phyloP scores from a whole-genome alignment of 2,329 filamentous ascomycete genomes.

The Zymoseptoria ardabiliae region DNA sequence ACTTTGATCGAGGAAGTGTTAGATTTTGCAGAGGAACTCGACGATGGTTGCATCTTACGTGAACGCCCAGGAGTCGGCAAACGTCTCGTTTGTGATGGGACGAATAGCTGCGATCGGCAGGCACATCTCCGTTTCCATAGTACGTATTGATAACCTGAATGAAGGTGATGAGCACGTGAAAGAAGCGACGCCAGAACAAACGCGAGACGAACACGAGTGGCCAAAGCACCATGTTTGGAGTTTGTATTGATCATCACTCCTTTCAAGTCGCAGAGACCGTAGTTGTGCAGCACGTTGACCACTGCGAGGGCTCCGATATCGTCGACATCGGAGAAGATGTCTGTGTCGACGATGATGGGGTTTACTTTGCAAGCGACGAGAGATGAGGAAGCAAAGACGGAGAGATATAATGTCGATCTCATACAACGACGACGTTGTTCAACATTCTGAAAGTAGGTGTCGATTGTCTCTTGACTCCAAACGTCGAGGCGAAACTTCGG shows the following conservation, averaged over 20 bases:
- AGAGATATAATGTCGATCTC: background rate
- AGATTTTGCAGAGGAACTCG: background rate
- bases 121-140: slow-evolving; percentile 13
- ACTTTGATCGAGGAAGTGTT: background rate
- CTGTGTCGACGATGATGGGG: slow-evolving; percentile 36
- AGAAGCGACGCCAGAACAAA: background rate
- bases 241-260: slow-evolving; percentile 17
- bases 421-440: background rate
- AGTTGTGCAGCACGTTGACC: slow-evolving; percentile 18
- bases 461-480: too few species aligned
- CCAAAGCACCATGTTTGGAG: slow-evolving; percentile 15
- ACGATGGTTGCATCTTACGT: background rate
- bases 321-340: slow-evolving; percentile 18
- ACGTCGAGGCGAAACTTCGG: too few species aligned
- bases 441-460: too few species aligned
- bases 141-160: slow-evolving; percentile 5
- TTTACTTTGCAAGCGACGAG: slow-evolving; percentile 27
- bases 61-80: slow-evolving; percentile 8
- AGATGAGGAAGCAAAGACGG: background rate
- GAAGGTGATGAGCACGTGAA: background rate
- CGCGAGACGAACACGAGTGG: slow-evolving; percentile 9
- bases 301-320: slow-evolving; percentile 18
- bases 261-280: slow-evolving; percentile 12
- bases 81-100: slow-evolving; percentile 16
- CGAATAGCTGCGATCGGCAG: slow-evolving; percentile 15